Base-by-base conservation (phyloP, 768 basidiomycete genomes). In the Pleurotus cornucopiae region DNA sequence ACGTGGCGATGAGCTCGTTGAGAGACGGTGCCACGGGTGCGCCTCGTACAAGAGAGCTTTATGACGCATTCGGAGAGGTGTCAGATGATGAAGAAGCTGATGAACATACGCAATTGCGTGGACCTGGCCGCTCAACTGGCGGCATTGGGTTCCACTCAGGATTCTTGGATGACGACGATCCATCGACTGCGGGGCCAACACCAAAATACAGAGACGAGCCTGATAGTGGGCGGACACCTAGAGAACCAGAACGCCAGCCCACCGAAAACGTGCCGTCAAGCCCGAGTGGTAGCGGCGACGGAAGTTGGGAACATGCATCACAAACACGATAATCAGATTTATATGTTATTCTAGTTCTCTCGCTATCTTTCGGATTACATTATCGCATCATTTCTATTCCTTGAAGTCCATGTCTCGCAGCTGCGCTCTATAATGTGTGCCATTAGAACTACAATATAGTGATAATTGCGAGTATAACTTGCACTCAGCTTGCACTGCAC, bases 51-150 rank as follows among this genome's bases (percentile, higher is more conserved):
- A 89, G 89, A 72, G 96, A 98, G 71, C 67, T 99, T 59, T 98
- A 98, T 64, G 94, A 98, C 70, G 95, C 96, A 14, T 98, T 98
- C 71, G 94, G 93, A 37, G 93, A 94, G 65, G 79, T 86, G 23
- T 89, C 87, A 26, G 94, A 92, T 58, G 89, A 91, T 45, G 88
- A 87, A 13, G 86, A 91, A 30, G 84, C 73, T 12, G 83, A 91
- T 63, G 94, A 94, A 66, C 78, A 79, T 60, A 85, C 86, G 0
- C 81, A 80, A 26, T 73, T 95, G 51, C 76, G 78, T 18, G 72
- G 70, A 11, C 51, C 51, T 39, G 51, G 51, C 41, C 51, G 51
- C 41, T 53, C 51, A 12, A 53, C 51, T 53, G 51, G 25, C 2
- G 75, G 73, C 1, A 61, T 83, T 1, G 81, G 77, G 2, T 88